Conservation (phyloP, 2,329 filamentous ascomycete genomes). For the Trichoderma asperellum region DNA sequence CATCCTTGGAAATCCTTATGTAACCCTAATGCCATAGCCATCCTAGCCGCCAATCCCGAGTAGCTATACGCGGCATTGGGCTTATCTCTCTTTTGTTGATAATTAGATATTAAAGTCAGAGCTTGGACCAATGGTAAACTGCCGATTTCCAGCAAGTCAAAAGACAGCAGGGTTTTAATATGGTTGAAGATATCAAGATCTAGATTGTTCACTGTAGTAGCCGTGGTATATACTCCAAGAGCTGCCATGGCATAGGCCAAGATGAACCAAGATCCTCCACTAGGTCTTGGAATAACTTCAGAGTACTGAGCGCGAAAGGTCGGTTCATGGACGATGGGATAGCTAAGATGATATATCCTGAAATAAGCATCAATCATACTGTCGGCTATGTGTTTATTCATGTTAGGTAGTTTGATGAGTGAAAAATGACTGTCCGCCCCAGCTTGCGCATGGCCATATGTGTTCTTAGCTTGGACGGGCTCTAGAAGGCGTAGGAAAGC, state of each 20-base stretch:
- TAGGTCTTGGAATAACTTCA: slow-evolving; percentile 41
- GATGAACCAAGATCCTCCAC: slow-evolving; percentile 39
- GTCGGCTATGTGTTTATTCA: slow-evolving; percentile 41
- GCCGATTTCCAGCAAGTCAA: slow-evolving; percentile 50
- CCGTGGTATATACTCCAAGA: slow-evolving; percentile 43
- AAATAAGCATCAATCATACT: slow-evolving; percentile 50
- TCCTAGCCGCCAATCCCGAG: slow-evolving; percentile 53
- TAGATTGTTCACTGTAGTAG: slow-evolving; percentile 32
- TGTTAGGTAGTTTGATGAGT: slow-evolving; percentile 37
- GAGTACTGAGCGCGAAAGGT: slow-evolving; percentile 47
- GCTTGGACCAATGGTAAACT: slow-evolving; percentile 51
- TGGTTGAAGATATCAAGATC: slow-evolving; percentile 39
- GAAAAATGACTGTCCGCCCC: slow-evolving; percentile 31
- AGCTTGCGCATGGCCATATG: slow-evolving; percentile 26
- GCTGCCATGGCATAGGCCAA: slow-evolving; percentile 44
- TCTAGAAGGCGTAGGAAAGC: slow-evolving; percentile 48
- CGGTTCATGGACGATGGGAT: slow-evolving; percentile 52
- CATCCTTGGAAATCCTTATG: slow-evolving; percentile 49
- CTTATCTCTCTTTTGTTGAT: slow-evolving; percentile 55
- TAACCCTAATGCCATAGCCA: slow-evolving; percentile 55
- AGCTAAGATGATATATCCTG: slow-evolving; percentile 48
- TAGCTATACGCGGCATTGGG: slow-evolving; percentile 59
- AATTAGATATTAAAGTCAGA: slow-evolving; percentile 51
- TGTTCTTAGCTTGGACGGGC: slow-evolving; percentile 36
- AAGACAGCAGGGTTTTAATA: slow-evolving; percentile 43